Evolutionary conservation across 208 protist species (phyloP), one percentile per base, ranked within the genome.

Genomic region (Leishmania braziliensis): DNA sequence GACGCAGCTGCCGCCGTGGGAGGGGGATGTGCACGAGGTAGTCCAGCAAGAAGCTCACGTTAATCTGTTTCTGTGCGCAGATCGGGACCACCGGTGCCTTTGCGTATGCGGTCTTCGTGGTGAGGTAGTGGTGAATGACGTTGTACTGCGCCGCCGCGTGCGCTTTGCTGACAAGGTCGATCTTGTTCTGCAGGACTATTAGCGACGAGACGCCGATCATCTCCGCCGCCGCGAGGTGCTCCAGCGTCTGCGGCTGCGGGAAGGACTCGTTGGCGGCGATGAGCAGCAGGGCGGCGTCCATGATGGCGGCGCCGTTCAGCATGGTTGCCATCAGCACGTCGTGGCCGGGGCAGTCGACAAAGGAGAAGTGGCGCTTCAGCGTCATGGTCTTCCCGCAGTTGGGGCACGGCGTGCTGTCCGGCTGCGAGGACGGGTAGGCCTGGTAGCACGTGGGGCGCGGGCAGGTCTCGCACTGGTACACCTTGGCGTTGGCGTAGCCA

Each of bases 241-340:
- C 90, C 16, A 95, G 86, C 50, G 96, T 98, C 87, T 98, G 96
- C 53, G 95, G 94, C 91, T 99, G 99, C 78, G 99, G 99, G 89
- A 99, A 99, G n/a, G 91, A 79, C 87, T 99, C 99, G 88, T 99
- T 99, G 73, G 98, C 99, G 43, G 99, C 99, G 86, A 99, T 99
- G 18, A 99, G 95, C 50, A 99, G 93, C 53, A 99, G 86, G 14
- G 99, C 99, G 26, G 99, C 99, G 87, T 99, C 99, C 99, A 99
- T 99, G 85, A 99, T 99, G 81, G 99, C 99, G 33, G 99, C 99
- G 79, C 99, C 99, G 97, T 99, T 99, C 54, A 99, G 96, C 99
- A 99, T 99, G 68, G 99, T 99, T 39, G 99, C 99, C 99, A 99
- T 99, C 63, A 99, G 98, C 90, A 99, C 99, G 93, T 99, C 99